These are phyloP conservation scores for Smittium culicis DNA, from an alignment of 371 early-diverging fungal species.

Conservation along the genomic window DNA sequence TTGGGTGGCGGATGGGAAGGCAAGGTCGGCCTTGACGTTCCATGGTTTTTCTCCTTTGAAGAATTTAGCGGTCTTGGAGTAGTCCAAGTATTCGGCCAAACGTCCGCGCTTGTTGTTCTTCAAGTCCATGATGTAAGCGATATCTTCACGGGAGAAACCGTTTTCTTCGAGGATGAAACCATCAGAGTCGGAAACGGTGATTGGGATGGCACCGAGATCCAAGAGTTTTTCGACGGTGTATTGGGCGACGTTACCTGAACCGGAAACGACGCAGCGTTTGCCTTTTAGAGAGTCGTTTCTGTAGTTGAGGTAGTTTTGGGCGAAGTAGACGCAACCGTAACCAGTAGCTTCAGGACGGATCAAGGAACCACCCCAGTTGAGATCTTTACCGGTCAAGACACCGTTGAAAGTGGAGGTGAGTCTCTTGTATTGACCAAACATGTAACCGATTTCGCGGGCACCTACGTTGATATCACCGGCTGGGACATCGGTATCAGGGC, in stretches of 20 bases:
- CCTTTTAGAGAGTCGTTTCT: slow-evolving; percentile 28
- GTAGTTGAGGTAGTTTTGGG: slow-evolving; percentile 31
- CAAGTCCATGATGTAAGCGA: slow-evolving; percentile 31
- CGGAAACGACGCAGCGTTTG: slow-evolving; percentile 33
- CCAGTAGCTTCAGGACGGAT: slow-evolving; percentile 36
- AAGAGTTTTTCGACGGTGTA: slow-evolving; percentile 35
- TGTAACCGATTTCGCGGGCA: slow-evolving; percentile 32
- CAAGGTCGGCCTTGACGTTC: slow-evolving; percentile 32
- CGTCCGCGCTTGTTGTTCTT: slow-evolving; percentile 32
- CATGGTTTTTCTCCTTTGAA: slow-evolving; percentile 32
- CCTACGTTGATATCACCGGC: slow-evolving; percentile 36
- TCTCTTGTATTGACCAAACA: slow-evolving; percentile 36
- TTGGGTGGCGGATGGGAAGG: slow-evolving; percentile 36
- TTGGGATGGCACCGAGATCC: slow-evolving; percentile 30
- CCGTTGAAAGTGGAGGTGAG: slow-evolving; percentile 31
- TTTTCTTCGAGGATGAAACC: slow-evolving; percentile 31
- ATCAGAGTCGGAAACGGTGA: slow-evolving; percentile 34
- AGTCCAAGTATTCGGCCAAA: slow-evolving; percentile 29
- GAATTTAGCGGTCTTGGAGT: slow-evolving; percentile 31
- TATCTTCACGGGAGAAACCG: slow-evolving; percentile 32
- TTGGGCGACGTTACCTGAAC: slow-evolving; percentile 35
- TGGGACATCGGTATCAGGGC: slow-evolving; percentile 32
- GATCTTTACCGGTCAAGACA: slow-evolving; percentile 33
- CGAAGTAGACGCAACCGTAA: slow-evolving; percentile 37
- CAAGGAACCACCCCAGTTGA: slow-evolving; percentile 33